Evolutionary conservation across 1,139 yeast species (phyloP), one percentile per base, ranked within the genome.

Genomic region (Suhomyces bribrorum): DNA sequence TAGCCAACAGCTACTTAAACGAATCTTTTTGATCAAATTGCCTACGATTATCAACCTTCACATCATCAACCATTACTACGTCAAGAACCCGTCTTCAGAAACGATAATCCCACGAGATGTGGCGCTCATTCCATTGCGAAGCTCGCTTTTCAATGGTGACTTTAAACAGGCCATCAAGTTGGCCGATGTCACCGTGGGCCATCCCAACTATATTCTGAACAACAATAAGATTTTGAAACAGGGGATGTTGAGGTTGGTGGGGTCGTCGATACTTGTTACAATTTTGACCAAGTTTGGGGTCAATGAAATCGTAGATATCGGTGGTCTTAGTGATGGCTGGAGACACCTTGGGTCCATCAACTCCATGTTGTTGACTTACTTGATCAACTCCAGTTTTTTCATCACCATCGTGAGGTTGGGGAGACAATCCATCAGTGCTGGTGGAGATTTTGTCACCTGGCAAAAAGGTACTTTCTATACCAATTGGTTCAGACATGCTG

Each of bases 401-500:
- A 75, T 81, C 5, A 69, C 83, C 2, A 59, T 85, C 33, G 84
- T 85, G 14, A 64, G 78, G 41, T 76, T 77, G 31, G 79, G 83
- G 2, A 69, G 86, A 26, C 69, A 66, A 40, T 55, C 67, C 33
- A 54, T 62, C 16, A 51, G 62, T 26, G 59, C 72, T 2, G 81
- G 82, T 29, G 90, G 89, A 15, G 73, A 75, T 40, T 64, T 66
- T 43, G 65, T 82, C 33, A 71, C 77, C 14, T 82, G 86, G 86
- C 75, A 75, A 40, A 75, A 75, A 48, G 88, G 88, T 4, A 79
- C 86, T 0, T 74, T 82, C 45, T 81, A 83, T 42, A 68, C 77
- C 20, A 77, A 79, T 48, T 81, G 89, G 81, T 81, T 70, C 56
- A 65, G 69, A 39, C 86, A 81, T 57, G 75, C 84, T 8, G 86